phyloP scores from a whole-genome alignment of 2,329 filamentous ascomycete genomes.

The Cladobotryum protrusum region DNA sequence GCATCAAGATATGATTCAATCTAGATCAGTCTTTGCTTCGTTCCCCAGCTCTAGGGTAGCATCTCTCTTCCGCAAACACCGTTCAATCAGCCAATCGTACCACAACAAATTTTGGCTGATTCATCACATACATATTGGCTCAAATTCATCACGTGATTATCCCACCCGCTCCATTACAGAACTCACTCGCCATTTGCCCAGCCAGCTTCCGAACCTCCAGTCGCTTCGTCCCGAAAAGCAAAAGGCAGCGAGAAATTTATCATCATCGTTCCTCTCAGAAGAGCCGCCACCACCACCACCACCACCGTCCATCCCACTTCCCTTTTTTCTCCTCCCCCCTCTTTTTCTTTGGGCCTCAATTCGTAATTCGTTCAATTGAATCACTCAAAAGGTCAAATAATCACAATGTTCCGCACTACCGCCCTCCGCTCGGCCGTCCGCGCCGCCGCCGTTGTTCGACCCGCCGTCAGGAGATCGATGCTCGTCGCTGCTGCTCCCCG shows the following conservation, averaged over 20 bases:
- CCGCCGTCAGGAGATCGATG: constrained; percentile 50
- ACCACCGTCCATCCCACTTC: not conserved
- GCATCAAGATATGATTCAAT: too few relatives aligned
- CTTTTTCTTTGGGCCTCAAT: not conserved
- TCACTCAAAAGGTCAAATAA: not conserved
- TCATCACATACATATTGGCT: not conserved
- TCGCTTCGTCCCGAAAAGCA: constrained; percentile 17
- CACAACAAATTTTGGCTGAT: constrained; percentile 3
- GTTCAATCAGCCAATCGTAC: constrained; percentile 5
- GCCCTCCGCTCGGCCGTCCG: constrained; percentile 64
- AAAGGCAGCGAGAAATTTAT: constrained; percentile 44
- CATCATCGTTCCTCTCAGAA: constrained; percentile 21
- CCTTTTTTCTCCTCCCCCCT: constrained; percentile 2
- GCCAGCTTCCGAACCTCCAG: constrained; percentile 24
- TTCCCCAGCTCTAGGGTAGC: not conserved
- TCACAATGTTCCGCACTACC: constrained; percentile 79
- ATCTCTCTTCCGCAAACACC: not conserved
- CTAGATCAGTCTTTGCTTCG: too few relatives aligned
- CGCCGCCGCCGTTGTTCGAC: constrained; percentile 34
- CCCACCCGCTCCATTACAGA: not conserved
- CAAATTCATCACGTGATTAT: constrained; percentile 12
- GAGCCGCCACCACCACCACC: too few relatives aligned
- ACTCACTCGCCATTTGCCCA: too few relatives aligned
- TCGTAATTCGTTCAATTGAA: not conserved
- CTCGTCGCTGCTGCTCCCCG: constrained; percentile 47